Conservation (phyloP, 2,329 filamentous ascomycete species). For the Beauveria brongniartii region DNA sequence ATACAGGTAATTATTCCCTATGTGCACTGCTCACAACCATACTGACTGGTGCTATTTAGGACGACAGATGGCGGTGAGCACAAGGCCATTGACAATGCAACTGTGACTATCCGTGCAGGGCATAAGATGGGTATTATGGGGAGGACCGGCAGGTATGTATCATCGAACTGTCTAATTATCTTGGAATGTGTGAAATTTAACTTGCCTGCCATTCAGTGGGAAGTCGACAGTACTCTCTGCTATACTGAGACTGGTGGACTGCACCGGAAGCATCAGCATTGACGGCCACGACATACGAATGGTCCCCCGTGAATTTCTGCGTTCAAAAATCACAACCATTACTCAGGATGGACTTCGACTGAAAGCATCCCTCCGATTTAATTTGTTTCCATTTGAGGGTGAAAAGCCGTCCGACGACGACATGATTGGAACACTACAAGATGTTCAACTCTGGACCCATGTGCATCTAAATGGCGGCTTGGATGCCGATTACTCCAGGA, state of each 20-base stretch:
- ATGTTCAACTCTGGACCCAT: conserved; percentile 9
- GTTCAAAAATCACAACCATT: conserved; percentile 21
- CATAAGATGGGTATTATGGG: neutral
- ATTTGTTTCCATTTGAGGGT: conserved; percentile 6
- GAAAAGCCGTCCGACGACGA: neutral
- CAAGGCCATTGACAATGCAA: neutral
- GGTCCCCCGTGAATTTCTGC: conserved; percentile 12
- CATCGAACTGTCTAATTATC: neutral
- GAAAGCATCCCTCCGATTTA: neutral
- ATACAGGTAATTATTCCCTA: neutral
- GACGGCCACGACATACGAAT: conserved; percentile 4
- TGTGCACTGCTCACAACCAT: too few species aligned
- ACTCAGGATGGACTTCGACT: conserved; percentile 19
- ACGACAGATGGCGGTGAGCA: neutral
- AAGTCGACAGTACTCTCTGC: neutral
- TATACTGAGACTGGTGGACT: neutral
- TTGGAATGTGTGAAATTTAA: neutral
- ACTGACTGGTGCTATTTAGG: neutral
- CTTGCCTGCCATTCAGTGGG: neutral
- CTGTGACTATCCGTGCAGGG: neutral
- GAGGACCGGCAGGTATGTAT: conserved; percentile 1
- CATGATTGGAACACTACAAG: neutral
- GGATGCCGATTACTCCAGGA: neutral
- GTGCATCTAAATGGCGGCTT: conserved; percentile 30
- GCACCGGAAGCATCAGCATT: conserved; percentile 8